Conservation (phyloP, 768 basidiomycete species). For the Pleurotus giganteus region DNA sequence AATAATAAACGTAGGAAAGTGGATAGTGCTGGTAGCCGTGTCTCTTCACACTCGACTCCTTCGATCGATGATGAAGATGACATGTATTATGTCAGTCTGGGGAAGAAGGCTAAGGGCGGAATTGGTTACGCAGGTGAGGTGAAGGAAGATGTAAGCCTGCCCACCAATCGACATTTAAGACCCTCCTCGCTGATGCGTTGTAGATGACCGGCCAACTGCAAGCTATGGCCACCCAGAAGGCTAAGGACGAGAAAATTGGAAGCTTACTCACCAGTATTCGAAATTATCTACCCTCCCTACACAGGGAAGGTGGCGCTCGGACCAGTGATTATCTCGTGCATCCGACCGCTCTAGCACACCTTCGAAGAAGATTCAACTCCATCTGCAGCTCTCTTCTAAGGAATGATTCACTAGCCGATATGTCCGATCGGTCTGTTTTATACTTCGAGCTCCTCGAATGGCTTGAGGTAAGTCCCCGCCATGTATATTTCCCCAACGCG, state of each 20-base stretch:
- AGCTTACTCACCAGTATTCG: constrained; percentile 68
- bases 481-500: constrained; percentile 1
- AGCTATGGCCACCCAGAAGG: constrained; percentile 68
- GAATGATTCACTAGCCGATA: constrained; percentile 92
- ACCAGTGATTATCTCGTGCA: constrained; percentile 92
- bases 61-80: constrained; percentile 52
- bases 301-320: constrained; percentile 70
- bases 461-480: constrained; percentile 65
- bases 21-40: constrained; percentile 16
- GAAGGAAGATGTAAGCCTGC: constrained; percentile 75
- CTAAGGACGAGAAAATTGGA: constrained; percentile 74
- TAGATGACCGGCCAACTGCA: constrained; percentile 81
- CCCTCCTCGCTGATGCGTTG: constrained; percentile 3
- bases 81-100: constrained; percentile 39
- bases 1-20: constrained; percentile 48
- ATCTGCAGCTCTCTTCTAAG: constrained; percentile 82
- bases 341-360: constrained; percentile 88
- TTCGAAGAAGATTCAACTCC: constrained; percentile 87
- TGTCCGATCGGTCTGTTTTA: constrained; percentile 82
- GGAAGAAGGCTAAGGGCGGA: constrained; percentile 75
- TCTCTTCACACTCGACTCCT: constrained; percentile 19
- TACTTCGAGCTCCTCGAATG: constrained; percentile 91
- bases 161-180: neutral
- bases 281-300: constrained; percentile 80
- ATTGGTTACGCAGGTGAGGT: constrained; percentile 84